A percentile compares a stretch with the other conserved stretches of the same genome.
phyloP scores from a whole-genome alignment of 2,329 filamentous ascomycete species.

The Cercospora zeina region DNA sequence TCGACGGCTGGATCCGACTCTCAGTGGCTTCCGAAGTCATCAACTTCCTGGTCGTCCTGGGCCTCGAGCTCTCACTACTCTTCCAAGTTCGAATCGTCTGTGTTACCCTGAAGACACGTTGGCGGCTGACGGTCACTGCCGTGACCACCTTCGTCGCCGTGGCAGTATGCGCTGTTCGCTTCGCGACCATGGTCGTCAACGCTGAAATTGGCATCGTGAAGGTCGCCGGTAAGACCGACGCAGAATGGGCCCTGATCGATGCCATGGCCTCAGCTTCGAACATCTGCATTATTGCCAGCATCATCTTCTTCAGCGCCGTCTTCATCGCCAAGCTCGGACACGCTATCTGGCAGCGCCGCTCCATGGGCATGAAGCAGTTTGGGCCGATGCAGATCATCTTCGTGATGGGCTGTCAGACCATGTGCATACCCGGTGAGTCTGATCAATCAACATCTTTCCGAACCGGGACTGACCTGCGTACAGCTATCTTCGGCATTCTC shows the following conservation, averaged over 20 bases:
- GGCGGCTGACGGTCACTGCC: slow-evolving; percentile 50
- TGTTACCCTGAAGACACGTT: slow-evolving; percentile 47
- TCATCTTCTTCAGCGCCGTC: slow-evolving; percentile 63
- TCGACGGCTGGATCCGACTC: slow-evolving; percentile 25
- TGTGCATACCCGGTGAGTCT: slow-evolving; percentile 62
- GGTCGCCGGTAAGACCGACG: slow-evolving; percentile 19
- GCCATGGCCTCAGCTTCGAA: slow-evolving; percentile 51
- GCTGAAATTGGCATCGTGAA: slow-evolving; percentile 33
- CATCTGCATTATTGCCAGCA: slow-evolving; percentile 56
- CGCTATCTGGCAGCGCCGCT: slow-evolving; percentile 57
- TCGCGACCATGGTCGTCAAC: slow-evolving; percentile 55
- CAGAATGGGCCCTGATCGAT: slow-evolving; percentile 30
- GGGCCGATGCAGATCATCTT: slow-evolving; percentile 67
- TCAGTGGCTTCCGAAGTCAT: slow-evolving; percentile 54
- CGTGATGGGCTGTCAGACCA: slow-evolving; percentile 66
- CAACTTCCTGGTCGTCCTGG: slow-evolving; percentile 55
- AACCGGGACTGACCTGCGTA: slow-evolving; percentile 23
- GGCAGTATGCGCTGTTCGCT: slow-evolving; percentile 55
- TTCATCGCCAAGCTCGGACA: slow-evolving; percentile 63
- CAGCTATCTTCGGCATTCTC: slow-evolving; percentile 62
- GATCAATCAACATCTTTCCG: neutral
- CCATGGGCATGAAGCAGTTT: slow-evolving; percentile 60
- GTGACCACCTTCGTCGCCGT: slow-evolving; percentile 54
- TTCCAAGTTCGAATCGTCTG: slow-evolving; percentile 66
- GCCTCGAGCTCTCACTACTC: slow-evolving; percentile 60